Percentiles rank a stretch among this genome's conserved stretches.
Evolutionary conservation across 352 stramenopile genomes (phyloP).

Genomic region (Phytophthora capsici): DNA sequence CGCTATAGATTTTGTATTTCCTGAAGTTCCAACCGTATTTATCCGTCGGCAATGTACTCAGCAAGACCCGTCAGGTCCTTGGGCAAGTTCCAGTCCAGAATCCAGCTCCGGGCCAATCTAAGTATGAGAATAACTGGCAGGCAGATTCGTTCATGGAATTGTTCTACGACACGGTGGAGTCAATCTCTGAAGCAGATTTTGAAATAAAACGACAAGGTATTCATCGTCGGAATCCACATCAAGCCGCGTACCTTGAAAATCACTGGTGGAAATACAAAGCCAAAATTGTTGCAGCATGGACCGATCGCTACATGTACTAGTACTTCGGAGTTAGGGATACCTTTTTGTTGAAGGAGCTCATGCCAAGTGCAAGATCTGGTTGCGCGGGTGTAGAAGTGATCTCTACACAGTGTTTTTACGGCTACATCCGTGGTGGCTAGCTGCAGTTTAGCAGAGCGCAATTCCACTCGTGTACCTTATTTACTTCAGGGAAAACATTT

Average conservation of each 20-base stretch:
- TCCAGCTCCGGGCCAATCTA: background rate
- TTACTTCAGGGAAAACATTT: background rate
- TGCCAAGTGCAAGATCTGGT: background rate
- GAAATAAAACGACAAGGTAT: background rate
- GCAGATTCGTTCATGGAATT: constrained; percentile 3
- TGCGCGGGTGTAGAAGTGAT: no score
- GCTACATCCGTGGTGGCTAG: background rate
- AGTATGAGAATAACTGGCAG: background rate
- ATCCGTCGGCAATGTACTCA: background rate
- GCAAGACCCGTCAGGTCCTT: background rate
- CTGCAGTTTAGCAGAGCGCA: background rate
- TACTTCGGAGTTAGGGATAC: background rate
- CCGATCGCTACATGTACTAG: background rate
- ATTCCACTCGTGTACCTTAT: background rate
- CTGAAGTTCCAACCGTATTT: no score
- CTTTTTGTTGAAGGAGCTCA: background rate
- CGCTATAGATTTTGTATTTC: no score
- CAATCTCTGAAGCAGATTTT: background rate
- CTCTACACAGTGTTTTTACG: constrained; percentile 7
- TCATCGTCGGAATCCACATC: background rate
- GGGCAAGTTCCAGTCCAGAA: background rate
- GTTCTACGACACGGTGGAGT: background rate
- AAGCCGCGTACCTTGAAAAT: background rate
- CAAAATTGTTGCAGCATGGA: background rate
- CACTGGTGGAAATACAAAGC: constrained; percentile 12